Evolutionary conservation across 139 green algal genomes (phyloP).

Genomic region (Micractinium sp.): DNA sequence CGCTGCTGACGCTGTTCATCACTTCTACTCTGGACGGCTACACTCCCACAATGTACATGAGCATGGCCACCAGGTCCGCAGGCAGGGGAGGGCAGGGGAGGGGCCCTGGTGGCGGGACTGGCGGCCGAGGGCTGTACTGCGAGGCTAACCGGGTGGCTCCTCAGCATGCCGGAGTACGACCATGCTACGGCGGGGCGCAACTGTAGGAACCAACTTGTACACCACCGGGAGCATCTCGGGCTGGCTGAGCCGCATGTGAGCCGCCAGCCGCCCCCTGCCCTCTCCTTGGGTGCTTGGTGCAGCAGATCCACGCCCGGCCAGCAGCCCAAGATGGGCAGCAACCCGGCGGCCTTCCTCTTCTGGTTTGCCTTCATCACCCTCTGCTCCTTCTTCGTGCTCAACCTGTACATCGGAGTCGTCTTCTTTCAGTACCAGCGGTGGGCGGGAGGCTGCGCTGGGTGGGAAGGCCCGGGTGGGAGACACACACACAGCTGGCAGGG

Average conservation of each 20-base stretch:
- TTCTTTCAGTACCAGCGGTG: constrained; percentile 82
- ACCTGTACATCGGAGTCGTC: constrained; percentile 82
- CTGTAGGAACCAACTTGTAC: no score
- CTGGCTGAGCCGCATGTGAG: not conserved
- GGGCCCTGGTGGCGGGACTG: not conserved
- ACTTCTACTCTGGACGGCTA: constrained; percentile 84
- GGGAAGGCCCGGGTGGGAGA: not conserved
- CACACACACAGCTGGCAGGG: no score
- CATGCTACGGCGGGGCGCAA: no score
- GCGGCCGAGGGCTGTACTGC: not conserved
- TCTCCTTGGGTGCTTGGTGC: not conserved
- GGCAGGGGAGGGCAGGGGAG: not conserved
- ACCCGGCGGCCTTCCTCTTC: constrained; percentile 75
- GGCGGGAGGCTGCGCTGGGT: not conserved
- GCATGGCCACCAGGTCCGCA: constrained; percentile 4
- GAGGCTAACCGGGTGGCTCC: not conserved
- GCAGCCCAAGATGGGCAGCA: constrained; percentile 68
- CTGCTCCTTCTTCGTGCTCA: constrained; percentile 83
- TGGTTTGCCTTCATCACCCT: constrained; percentile 81
- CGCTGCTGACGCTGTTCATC: constrained; percentile 76
- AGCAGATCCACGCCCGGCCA: constrained; percentile 34
- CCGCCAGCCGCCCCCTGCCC: not conserved
- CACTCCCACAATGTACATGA: constrained; percentile 40
- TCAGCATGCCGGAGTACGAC: no score
- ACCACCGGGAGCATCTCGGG: no score